phyloP scores from a whole-genome alignment of 129 eudicot species.

The Silybum marianum region DNA sequence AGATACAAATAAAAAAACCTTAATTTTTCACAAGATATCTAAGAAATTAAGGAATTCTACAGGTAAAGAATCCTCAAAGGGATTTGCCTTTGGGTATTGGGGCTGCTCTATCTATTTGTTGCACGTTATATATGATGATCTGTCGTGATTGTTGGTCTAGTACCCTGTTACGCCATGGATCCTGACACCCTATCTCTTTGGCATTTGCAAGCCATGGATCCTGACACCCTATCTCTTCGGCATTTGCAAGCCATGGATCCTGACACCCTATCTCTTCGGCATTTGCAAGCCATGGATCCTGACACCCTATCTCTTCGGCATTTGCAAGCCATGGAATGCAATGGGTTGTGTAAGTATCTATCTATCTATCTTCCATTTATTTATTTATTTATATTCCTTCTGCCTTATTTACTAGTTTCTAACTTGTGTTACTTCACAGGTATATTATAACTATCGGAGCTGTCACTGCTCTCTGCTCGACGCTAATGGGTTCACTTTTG shows the following conservation, averaged over 20 bases:
- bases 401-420: neutral
- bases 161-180: slow-evolving; percentile 91
- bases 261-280: too few species aligned
- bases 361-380: neutral
- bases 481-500: slow-evolving; percentile 90
- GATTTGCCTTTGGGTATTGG: slow-evolving; percentile 95
- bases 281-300: too few species aligned
- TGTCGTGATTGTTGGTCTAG: slow-evolving; percentile 89
- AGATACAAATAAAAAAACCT: neutral
- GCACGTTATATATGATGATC: slow-evolving; percentile 89
- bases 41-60: slow-evolving; percentile 2
- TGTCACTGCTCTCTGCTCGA: slow-evolving; percentile 83
- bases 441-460: slow-evolving; percentile 86
- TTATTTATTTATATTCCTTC: neutral
- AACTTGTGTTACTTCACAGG: slow-evolving; percentile 41
- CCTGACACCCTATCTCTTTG: slow-evolving; percentile 94
- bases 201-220: too few species aligned
- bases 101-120: slow-evolving; percentile 82
- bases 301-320: too few species aligned
- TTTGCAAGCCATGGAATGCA: slow-evolving; percentile 79
- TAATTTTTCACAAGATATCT: neutral
- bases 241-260: slow-evolving; percentile 84
- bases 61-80: slow-evolving; percentile 95
- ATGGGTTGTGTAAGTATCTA: slow-evolving; percentile 98
- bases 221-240: slow-evolving; percentile 94